phyloP scores from a whole-genome alignment of 805 yeast genomes.

The Jamesozyma lodderae region DNA sequence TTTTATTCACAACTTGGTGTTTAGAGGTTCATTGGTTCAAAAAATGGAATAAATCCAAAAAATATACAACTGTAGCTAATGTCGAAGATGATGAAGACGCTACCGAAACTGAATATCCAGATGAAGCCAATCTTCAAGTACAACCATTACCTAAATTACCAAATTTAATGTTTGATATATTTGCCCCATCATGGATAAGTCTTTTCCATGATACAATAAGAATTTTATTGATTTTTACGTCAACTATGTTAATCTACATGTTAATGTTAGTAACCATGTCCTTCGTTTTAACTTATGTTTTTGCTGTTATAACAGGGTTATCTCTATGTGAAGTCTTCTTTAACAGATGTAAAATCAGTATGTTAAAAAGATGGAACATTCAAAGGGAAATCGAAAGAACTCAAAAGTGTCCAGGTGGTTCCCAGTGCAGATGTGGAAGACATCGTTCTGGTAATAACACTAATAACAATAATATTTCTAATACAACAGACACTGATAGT shows the following conservation, averaged over 20 bases:
- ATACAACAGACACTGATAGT: neutral
- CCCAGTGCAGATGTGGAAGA: constrained; percentile 24
- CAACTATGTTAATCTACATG: constrained; percentile 61
- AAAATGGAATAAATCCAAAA: constrained; percentile 27
- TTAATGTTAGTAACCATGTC: constrained; percentile 77
- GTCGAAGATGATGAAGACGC: constrained; percentile 18
- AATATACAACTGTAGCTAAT: constrained; percentile 4
- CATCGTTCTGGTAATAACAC: constrained; percentile 8
- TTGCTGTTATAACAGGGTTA: constrained; percentile 63
- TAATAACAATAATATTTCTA: neutral
- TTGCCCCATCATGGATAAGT: constrained; percentile 23
- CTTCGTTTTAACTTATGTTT: constrained; percentile 55
- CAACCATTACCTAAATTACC: constrained; percentile 24
- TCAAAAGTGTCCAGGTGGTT: constrained; percentile 24
- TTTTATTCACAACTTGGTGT: constrained; percentile 51
- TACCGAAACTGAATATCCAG: constrained; percentile 29
- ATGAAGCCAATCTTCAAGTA: constrained; percentile 9
- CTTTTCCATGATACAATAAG: constrained; percentile 43
- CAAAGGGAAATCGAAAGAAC: constrained; percentile 22
- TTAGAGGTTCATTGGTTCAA: constrained; percentile 60
- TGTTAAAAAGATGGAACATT: constrained; percentile 28
- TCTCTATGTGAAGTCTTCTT: constrained; percentile 63
- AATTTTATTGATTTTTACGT: constrained; percentile 44
- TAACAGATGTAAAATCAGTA: constrained; percentile 38
- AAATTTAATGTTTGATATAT: constrained; percentile 22